Evolutionary conservation across 2,329 filamentous ascomycete species (phyloP).

Genomic region (Coniella vitis): DNA sequence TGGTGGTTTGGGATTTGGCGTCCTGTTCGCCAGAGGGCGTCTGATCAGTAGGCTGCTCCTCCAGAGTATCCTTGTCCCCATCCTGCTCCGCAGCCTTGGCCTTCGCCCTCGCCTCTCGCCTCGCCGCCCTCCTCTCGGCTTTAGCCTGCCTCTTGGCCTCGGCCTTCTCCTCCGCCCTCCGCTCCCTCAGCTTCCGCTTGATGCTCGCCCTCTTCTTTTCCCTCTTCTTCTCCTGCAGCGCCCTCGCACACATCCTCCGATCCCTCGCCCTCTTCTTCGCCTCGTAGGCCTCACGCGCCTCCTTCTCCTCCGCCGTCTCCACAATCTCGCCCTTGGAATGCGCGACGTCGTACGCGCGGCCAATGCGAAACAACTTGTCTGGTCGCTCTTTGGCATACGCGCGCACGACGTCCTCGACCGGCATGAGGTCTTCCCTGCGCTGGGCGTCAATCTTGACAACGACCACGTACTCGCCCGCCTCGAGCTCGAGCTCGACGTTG

Average conservation of each 20-base stretch:
- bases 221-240: slow-evolving; percentile 31
- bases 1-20: background rate
- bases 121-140: slow-evolving; percentile 30
- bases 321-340: slow-evolving; percentile 51
- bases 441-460: slow-evolving; percentile 49
- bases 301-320: slow-evolving; percentile 41
- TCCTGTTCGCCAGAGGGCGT: background rate
- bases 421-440: slow-evolving; percentile 34
- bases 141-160: slow-evolving; percentile 23
- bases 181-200: slow-evolving; percentile 34
- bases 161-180: slow-evolving; percentile 18
- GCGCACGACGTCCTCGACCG: slow-evolving; percentile 51
- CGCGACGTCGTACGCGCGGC: slow-evolving; percentile 52
- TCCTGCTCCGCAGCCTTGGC: slow-evolving; percentile 25
- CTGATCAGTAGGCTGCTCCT: slow-evolving; percentile 11
- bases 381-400: slow-evolving; percentile 43
- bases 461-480: slow-evolving; percentile 49
- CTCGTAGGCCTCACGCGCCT: slow-evolving; percentile 42
- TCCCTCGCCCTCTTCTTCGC: slow-evolving; percentile 38
- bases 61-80: slow-evolving; percentile 24
- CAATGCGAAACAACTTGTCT: slow-evolving; percentile 52
- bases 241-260: slow-evolving; percentile 43
- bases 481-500: slow-evolving; percentile 51
- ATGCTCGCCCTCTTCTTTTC: slow-evolving; percentile 26
- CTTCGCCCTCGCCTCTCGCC: slow-evolving; percentile 22